These are phyloP conservation scores for Proliferodiscus dingleyae DNA, from an alignment of 2,329 filamentous ascomycete species.

Conservation along the genomic window DNA sequence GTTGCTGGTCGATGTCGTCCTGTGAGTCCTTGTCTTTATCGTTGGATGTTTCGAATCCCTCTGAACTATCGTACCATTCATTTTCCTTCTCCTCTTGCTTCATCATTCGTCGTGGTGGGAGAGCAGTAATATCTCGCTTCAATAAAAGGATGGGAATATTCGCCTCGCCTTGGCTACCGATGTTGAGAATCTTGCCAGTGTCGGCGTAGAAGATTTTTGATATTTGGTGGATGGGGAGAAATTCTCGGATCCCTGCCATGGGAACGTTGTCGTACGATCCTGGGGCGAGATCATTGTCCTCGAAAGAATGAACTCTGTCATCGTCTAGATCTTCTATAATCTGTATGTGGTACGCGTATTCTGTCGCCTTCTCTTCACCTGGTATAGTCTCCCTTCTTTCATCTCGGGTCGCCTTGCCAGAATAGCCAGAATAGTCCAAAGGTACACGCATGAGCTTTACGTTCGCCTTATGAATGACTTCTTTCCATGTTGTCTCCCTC, in stretches of 20 bases:
- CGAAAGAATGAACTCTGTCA: constrained; percentile 61
- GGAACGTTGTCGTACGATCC: constrained; percentile 55
- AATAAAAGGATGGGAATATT: constrained; percentile 65
- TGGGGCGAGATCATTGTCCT: constrained; percentile 49
- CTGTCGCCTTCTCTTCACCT: constrained; percentile 32
- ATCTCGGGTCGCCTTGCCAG: constrained; percentile 8
- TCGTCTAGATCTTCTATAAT: constrained; percentile 69
- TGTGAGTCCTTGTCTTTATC: constrained; percentile 9
- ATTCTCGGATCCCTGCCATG: constrained; percentile 60
- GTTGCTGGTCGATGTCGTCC: constrained; percentile 29
- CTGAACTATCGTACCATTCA: constrained; percentile 17
- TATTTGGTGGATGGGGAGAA: constrained; percentile 65
- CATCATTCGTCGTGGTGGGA: constrained; percentile 63
- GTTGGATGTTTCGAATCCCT: constrained; percentile 3
- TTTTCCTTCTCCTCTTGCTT: constrained; percentile 33
- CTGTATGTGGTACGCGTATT: constrained; percentile 66
- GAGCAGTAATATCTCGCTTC: constrained; percentile 62
- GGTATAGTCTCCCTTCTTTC: constrained; percentile 32
- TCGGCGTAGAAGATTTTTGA: constrained; percentile 76
- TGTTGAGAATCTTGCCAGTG: constrained; percentile 69
- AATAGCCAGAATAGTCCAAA: constrained; percentile 9
- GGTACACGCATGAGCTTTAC: constrained; percentile 57
- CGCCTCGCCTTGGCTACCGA: constrained; percentile 59
- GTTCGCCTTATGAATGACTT: constrained; percentile 88
- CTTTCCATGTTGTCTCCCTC: constrained; percentile 72